phyloP scores from a whole-genome alignment of 129 eudicot genomes.

The Mikania micrantha region DNA sequence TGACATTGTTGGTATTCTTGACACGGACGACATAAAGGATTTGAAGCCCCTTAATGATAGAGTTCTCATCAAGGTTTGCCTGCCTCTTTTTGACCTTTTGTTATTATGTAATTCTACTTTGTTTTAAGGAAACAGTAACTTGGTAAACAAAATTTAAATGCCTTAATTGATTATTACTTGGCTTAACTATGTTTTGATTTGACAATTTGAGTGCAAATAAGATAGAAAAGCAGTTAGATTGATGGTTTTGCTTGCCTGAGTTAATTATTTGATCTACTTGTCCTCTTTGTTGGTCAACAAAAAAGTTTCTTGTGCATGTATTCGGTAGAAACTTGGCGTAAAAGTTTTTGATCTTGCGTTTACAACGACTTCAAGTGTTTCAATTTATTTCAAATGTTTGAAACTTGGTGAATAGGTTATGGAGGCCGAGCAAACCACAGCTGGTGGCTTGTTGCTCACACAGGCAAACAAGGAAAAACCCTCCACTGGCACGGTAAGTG shows the following conservation, averaged over 20 bases:
- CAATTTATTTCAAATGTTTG: background rate
- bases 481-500: constrained; percentile 71
- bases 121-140: background rate
- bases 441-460: constrained; percentile 74
- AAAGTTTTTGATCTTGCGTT: background rate
- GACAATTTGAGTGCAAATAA: too few species aligned
- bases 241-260: background rate
- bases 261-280: background rate
- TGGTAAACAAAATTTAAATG: background rate
- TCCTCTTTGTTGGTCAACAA: background rate
- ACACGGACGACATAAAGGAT: constrained; percentile 72
- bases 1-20: constrained; percentile 79
- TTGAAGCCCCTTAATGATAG: constrained; percentile 77
- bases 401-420: constrained; percentile 36
- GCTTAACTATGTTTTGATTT: background rate
- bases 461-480: constrained; percentile 73
- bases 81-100: background rate
- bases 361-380: background rate
- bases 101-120: background rate
- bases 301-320: background rate
- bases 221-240: background rate
- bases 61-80: constrained; percentile 63
- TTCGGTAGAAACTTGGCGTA: background rate
- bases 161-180: background rate
- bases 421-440: constrained; percentile 71